These are phyloP conservation scores for Hypomyces rosellus DNA, from an alignment of 2,329 filamentous ascomycete genomes.

Conservation along the genomic window DNA sequence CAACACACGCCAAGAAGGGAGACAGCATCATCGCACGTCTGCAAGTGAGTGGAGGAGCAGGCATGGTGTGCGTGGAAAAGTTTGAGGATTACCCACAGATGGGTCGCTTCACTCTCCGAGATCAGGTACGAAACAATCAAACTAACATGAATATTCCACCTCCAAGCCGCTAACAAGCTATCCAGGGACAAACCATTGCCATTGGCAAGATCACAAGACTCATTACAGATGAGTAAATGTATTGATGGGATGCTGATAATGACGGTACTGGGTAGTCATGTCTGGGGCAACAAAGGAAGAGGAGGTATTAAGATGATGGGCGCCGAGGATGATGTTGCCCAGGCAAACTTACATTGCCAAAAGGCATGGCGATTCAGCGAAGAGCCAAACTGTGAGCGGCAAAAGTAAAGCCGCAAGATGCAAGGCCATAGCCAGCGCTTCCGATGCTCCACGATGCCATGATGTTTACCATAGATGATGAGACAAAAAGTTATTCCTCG, in stretches of 20 bases:
- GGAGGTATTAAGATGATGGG: not conserved
- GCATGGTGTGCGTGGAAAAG: slow-evolving; percentile 83
- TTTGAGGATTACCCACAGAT: slow-evolving; percentile 97
- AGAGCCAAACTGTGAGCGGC: not conserved
- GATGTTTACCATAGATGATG: slow-evolving; percentile 8
- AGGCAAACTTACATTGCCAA: not conserved
- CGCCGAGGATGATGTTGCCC: not conserved
- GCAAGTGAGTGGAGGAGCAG: slow-evolving; percentile 78
- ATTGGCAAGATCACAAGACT: slow-evolving; percentile 99
- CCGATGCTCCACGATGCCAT: slow-evolving; percentile 10
- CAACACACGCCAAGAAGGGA: slow-evolving; percentile 78
- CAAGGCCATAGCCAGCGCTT: slow-evolving; percentile 5
- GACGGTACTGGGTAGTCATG: not conserved
- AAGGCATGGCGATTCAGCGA: not conserved
- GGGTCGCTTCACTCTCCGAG: slow-evolving; percentile 82
- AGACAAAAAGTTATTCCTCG: slow-evolving; percentile 3
- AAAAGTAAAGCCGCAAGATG: slow-evolving; percentile 1
- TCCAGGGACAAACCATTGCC: slow-evolving; percentile 92
- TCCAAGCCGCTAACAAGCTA: not conserved
- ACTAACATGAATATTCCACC: no score
- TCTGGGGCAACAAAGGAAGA: not conserved
- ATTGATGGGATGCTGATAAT: not conserved
- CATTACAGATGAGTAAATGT: slow-evolving; percentile 29
- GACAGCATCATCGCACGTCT: slow-evolving; percentile 87
- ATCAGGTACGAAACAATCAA: slow-evolving; percentile 55